Conservation (phyloP, 1,139 yeast genomes). For the Saccharomyces hybrid region DNA sequence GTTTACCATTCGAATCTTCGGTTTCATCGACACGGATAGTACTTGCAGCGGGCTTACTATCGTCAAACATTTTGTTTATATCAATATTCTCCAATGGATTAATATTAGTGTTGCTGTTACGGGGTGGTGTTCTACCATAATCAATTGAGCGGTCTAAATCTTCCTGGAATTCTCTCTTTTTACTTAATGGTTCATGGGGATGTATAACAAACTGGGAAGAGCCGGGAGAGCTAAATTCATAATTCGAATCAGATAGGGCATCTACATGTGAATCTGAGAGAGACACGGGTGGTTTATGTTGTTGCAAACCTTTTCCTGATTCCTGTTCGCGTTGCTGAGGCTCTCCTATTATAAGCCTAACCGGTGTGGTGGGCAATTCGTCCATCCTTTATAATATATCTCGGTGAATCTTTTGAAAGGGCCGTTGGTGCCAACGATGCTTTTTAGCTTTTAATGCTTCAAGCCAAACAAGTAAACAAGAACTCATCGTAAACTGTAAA, state of each 20-base stretch:
- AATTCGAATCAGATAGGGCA: background rate
- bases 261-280: background rate
- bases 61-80: conserved; percentile 18
- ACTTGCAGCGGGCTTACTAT: background rate
- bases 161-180: conserved; percentile 5
- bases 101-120: background rate
- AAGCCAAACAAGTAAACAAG: background rate
- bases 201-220: conserved; percentile 10
- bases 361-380: background rate
- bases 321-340: background rate
- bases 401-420: background rate
- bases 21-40: conserved; percentile 1
- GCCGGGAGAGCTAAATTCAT: background rate
- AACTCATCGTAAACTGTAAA: background rate
- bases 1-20: conserved; percentile 12
- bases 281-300: background rate
- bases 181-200: conserved; percentile 18
- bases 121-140: conserved; percentile 4
- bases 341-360: background rate
- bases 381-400: background rate
- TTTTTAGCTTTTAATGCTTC: background rate
- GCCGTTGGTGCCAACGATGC: background rate
- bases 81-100: conserved; percentile 18
- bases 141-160: conserved; percentile 4
- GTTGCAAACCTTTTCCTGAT: background rate